Conservation (phyloP, 768 basidiomycete species). For the Boletus sensibilis region DNA sequence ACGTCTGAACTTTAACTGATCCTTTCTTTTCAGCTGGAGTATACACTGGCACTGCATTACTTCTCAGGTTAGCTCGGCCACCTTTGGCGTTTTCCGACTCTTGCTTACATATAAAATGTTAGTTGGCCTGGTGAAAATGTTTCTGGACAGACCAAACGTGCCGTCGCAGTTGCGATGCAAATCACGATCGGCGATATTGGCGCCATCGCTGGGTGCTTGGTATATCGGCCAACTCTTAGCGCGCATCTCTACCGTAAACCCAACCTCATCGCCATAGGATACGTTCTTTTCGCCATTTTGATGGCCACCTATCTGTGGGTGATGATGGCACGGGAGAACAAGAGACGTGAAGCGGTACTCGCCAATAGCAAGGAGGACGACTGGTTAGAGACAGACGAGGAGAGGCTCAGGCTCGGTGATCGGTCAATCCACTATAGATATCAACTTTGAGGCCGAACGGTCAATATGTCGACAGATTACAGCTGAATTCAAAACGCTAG, state of each 20-base stretch:
- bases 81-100: background rate
- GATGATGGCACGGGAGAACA: slow-evolving; percentile 53
- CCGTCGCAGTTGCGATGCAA: slow-evolving; percentile 60
- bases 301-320: slow-evolving; percentile 45
- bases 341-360: slow-evolving; percentile 36
- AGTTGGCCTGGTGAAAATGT: slow-evolving; percentile 67
- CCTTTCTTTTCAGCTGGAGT: slow-evolving; percentile 39
- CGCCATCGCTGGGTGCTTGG: slow-evolving; percentile 54
- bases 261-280: slow-evolving; percentile 61
- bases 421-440: slow-evolving; percentile 31
- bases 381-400: slow-evolving; percentile 18
- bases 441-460: slow-evolving; percentile 20
- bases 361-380: slow-evolving; percentile 12
- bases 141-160: slow-evolving; percentile 66
- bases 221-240: slow-evolving; percentile 52
- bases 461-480: background rate
- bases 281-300: slow-evolving; percentile 47
- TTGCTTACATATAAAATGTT: background rate
- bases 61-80: slow-evolving; percentile 45
- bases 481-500: too few relatives aligned
- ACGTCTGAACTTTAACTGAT: background rate
- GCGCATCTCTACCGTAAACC: slow-evolving; percentile 50
- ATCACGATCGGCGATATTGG: slow-evolving; percentile 63
- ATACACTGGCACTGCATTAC: slow-evolving; percentile 56
- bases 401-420: slow-evolving; percentile 29